Conservation (phyloP, 2,329 filamentous ascomycete genomes). For the Xylaria sp. region DNA sequence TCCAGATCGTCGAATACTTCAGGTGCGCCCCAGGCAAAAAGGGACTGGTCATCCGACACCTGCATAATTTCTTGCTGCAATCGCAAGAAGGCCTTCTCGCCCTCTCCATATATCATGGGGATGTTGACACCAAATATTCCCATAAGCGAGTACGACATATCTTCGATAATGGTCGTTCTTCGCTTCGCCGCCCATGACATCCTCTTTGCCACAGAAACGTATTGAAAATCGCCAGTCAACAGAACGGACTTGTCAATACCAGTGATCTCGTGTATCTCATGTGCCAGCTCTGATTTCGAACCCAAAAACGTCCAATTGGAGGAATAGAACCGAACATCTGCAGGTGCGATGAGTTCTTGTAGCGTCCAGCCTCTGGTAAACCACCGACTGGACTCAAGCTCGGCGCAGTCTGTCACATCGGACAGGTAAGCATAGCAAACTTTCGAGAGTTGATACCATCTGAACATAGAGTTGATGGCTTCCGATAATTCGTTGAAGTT, state of each 20-base stretch:
- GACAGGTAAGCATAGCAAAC: constrained; percentile 34
- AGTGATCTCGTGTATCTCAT: constrained; percentile 17
- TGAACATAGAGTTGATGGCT: constrained; percentile 35
- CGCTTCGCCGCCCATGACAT: constrained; percentile 38
- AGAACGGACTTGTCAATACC: constrained; percentile 36
- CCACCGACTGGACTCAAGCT: constrained; percentile 23
- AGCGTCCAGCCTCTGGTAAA: constrained; percentile 29
- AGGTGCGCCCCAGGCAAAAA: constrained; percentile 27
- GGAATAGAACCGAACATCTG: constrained; percentile 25
- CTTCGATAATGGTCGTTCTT: constrained; percentile 34
- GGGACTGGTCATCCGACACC: constrained; percentile 26
- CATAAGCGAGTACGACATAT: constrained; percentile 41
- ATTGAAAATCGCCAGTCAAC: constrained; percentile 20
- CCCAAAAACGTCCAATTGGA: constrained; percentile 16
- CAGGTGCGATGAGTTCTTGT: constrained; percentile 25
- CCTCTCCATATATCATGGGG: constrained; percentile 40
- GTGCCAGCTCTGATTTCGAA: constrained; percentile 3
- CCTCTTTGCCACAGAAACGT: constrained; percentile 32
- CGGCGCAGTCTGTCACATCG: constrained; percentile 23
- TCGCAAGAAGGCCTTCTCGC: constrained; percentile 29
- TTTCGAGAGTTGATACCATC: constrained; percentile 28
- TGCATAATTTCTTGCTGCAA: constrained; percentile 36
- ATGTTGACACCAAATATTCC: constrained; percentile 42
- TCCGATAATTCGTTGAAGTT: too few species aligned
- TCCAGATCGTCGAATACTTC: constrained; percentile 6